phyloP scores from a whole-genome alignment of 2,329 filamentous ascomycete species.

The Colletotrichum magnum region DNA sequence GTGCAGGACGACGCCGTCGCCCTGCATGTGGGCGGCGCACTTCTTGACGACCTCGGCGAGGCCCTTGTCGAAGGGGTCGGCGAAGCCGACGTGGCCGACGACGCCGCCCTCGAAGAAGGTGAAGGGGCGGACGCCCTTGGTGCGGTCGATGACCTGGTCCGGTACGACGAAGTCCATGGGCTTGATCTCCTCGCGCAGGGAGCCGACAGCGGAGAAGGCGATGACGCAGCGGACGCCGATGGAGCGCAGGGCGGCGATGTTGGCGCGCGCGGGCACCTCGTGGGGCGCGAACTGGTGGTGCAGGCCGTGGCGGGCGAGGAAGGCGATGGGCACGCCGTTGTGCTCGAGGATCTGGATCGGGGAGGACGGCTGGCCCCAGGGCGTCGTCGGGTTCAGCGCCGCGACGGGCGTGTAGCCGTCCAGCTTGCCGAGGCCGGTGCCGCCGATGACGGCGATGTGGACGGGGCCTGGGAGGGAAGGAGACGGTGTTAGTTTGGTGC shows the following conservation, averaged over 20 bases:
- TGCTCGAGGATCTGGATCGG: slow-evolving; percentile 92
- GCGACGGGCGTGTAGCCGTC: slow-evolving; percentile 90
- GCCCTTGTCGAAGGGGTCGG: slow-evolving; percentile 89
- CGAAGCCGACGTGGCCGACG: slow-evolving; percentile 95
- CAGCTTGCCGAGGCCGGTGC: slow-evolving; percentile 91
- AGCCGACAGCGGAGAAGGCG: slow-evolving; percentile 95
- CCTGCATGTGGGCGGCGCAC: slow-evolving; percentile 82
- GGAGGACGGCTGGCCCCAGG: slow-evolving; percentile 86
- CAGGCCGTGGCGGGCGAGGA: slow-evolving; percentile 91
- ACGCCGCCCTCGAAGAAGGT: slow-evolving; percentile 96
- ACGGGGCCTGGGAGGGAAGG: slow-evolving; percentile 69
- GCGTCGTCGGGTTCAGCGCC: slow-evolving; percentile 81
- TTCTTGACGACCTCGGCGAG: slow-evolving; percentile 82
- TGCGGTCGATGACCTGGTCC: slow-evolving; percentile 97
- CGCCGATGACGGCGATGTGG: slow-evolving; percentile 91
- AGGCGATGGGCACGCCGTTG: slow-evolving; percentile 85
- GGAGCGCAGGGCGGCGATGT: slow-evolving; percentile 95
- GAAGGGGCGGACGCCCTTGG: slow-evolving; percentile 93
- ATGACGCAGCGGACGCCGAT: slow-evolving; percentile 93
- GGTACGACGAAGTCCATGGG: slow-evolving; percentile 97
- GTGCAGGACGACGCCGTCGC: slow-evolving; percentile 88
- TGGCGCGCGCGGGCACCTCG: slow-evolving; percentile 94
- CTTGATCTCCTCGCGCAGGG: slow-evolving; percentile 90
- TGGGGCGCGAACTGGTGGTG: slow-evolving; percentile 93
- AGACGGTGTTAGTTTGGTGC: slow-evolving; percentile 17